Base-by-base conservation (phyloP, 495 filamentous ascomycete species). In the Lasiosphaeris hirsuta region DNA sequence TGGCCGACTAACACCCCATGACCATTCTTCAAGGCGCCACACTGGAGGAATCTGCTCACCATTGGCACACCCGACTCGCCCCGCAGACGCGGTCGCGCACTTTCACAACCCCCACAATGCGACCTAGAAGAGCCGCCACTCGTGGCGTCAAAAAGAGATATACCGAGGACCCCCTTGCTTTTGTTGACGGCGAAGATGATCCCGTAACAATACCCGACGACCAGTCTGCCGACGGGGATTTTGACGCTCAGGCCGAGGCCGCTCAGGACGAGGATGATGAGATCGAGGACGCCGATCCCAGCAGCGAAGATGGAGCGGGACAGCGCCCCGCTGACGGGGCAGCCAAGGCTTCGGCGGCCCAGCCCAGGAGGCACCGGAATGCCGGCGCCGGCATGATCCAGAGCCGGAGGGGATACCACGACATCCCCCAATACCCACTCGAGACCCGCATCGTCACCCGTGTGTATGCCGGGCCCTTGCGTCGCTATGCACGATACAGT, bases 391-490 rank as follows among this genome's bases (percentile, higher is more conserved):
- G 63, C 49, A 63, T 63, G 67, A 59, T 63, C 39, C 59, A 64
- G 49, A 47, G 59, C 30, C 61, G 60, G 35, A 67, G 68, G 40
- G 35, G 57, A 38, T 69, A 69, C 34, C 58, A 69, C 56, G 67
- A 76, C 57, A 73, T 77, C 19, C 68, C 71, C 9, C 64, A 64
- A 7, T 78, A 78, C 45, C 76, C 76, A 3, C 69, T 71, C 7
- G 76, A 78, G 57, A 69, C 72, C 2, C 67, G 74, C 19, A 76
- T 72, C 63, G 73, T 73, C 53, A 76, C 75, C 1, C 74, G 76
- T 41, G 70, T 74, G 18, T 78, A 77, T 53, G 67, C 73, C 51
- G 76, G 76, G 2, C 74, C 75, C 10, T 64, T 78, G 11, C 69
- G 72, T 34, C 64, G 73, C 45, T 78, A 75, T 65, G 75, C 75